phyloP scores from a whole-genome alignment of 1,284 basidiomycete species.

The Cronartium ribicola region DNA sequence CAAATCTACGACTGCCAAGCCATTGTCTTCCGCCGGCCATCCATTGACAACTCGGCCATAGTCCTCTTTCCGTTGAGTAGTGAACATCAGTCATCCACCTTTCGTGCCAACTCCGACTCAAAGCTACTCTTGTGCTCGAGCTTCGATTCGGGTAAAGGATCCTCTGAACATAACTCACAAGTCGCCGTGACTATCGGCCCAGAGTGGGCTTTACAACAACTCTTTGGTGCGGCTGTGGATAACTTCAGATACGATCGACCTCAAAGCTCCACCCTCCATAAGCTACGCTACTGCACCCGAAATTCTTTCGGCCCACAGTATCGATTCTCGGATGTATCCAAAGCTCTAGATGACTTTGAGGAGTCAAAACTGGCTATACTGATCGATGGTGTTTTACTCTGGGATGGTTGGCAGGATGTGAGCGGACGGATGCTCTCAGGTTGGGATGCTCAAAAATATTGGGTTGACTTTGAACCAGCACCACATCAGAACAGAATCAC shows the following conservation, averaged over 20 bases:
- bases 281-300: conserved; percentile 22
- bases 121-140: not conserved
- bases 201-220: not conserved
- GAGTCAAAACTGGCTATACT: not conserved
- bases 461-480: conserved; percentile 4
- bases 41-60: not conserved
- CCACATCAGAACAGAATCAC: not conserved
- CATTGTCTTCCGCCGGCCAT: not conserved
- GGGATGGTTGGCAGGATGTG: conserved; percentile 26
- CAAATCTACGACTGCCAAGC: not conserved
- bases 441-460: conserved; percentile 9
- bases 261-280: not conserved
- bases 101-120: not conserved
- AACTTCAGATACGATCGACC: not conserved
- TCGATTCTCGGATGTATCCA: conserved; percentile 1
- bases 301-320: conserved; percentile 18
- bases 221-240: not conserved
- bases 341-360: conserved; percentile 7
- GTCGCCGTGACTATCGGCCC: not conserved
- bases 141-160: not conserved
- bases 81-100: not conserved
- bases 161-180: not conserved
- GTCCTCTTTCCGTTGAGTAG: conserved; percentile 16
- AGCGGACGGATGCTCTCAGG: not conserved
- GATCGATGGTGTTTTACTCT: conserved; percentile 11